Base-by-base conservation (phyloP, 202 grass and related monocot species). In the Zoysia matrella region DNA sequence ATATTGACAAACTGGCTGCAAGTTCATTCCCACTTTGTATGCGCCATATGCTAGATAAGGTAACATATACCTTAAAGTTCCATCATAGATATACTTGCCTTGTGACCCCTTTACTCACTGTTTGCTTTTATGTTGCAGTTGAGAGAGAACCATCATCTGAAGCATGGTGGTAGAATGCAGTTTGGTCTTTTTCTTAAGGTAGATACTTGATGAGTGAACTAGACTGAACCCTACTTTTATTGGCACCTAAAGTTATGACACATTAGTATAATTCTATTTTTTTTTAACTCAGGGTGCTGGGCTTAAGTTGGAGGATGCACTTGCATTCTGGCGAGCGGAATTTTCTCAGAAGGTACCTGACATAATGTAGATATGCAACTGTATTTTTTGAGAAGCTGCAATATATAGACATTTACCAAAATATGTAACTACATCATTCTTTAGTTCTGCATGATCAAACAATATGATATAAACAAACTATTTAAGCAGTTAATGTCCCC, bases 141-240 rank as follows among this genome's bases (percentile, higher is more conserved):
- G 86, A 95, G 80, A 89, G 96, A 99, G 85, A 89, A 92, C 78
- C 96, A 99, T 85, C 96, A 99, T 96, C 75, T 99, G 67, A 99
- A 93, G 84, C 81, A 99, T 79, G 93, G 93, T 62, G 96, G 93
- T 73, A 93, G 96, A 84, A 89, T 99, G 87, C 96, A 99, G 79
- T 87, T 99, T 86, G 89, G 93, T 73, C 93, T 99, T 83, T 99
- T 99, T 76, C 93, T 99, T 72, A 99, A 99, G 96, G 96, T 96
- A 96, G 30, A 64, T 68, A 60, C 13, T 79, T 64, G 3, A 83
- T 36, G 30, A 36, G 57, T 47, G 42, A 64, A 18, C 60, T 71
- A 52, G 15, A 78, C 8, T 62, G 58, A 67, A 76, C 30, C 30
- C 30, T 36, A 15, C 56, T 58, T 86, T 55, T 45, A 7, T 74